Percentiles rank a stretch among this genome's conserved stretches.
phyloP scores from a whole-genome alignment of 768 basidiomycete species.

The Floccularia luteovirens region DNA sequence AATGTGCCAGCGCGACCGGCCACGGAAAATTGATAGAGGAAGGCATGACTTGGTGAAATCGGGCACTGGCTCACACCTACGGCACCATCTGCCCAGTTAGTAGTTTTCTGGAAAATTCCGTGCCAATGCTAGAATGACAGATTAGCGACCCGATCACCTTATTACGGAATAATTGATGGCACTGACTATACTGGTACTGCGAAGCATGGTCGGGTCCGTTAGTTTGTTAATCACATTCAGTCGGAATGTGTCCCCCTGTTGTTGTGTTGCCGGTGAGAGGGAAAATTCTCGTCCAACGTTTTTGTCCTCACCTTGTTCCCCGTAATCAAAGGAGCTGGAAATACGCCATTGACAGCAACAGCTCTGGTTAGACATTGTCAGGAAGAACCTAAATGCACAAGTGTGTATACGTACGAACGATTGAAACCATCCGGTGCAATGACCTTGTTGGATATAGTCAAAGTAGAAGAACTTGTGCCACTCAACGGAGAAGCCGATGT shows the following conservation, averaged over 20 bases:
- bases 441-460: too few relatives aligned
- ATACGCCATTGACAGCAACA: constrained; percentile 17
- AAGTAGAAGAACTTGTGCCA: too few relatives aligned
- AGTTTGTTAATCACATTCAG: constrained; percentile 42
- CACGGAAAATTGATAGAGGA: constrained; percentile 28
- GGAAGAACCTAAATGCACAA: neutral
- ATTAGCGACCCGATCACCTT: neutral
- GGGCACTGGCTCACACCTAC: constrained; percentile 34
- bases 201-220: constrained; percentile 39
- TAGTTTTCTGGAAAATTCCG: constrained; percentile 27
- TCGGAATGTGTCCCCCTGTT: constrained; percentile 31
- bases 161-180: neutral
- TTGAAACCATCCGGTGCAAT: neutral
- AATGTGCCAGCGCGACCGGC: constrained; percentile 33
- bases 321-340: constrained; percentile 21
- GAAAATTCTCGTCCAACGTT: neutral
- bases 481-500: too few relatives aligned
- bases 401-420: neutral
- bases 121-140: constrained; percentile 32
- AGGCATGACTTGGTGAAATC: constrained; percentile 27
- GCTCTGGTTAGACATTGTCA: constrained; percentile 7
- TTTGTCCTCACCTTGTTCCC: constrained; percentile 15
- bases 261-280: neutral
- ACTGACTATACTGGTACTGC: constrained; percentile 42
- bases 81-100: constrained; percentile 33